Conservation (phyloP, 306 rosid species). For the Betula pendula region DNA sequence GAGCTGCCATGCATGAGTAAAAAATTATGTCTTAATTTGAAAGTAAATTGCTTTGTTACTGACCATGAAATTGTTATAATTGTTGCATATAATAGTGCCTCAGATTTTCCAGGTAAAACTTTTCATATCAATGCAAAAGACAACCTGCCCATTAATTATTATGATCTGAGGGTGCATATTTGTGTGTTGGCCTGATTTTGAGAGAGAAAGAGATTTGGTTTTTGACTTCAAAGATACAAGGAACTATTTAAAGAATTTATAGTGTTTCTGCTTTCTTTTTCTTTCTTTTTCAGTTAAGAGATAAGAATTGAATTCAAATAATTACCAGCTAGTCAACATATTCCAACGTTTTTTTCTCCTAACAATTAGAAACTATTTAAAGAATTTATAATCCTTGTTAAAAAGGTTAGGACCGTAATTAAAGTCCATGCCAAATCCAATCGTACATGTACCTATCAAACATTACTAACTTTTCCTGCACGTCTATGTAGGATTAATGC, state of each 20-base stretch:
- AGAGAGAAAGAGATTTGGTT: background rate
- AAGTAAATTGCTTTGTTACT: background rate
- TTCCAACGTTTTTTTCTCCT: background rate
- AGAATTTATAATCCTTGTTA: background rate
- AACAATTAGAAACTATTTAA: background rate
- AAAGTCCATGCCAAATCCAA: background rate
- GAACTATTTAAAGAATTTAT: background rate
- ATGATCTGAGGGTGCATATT: background rate
- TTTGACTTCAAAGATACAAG: background rate
- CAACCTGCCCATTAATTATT: background rate
- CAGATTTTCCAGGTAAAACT: background rate
- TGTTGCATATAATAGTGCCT: too few species aligned
- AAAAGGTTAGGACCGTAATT: background rate
- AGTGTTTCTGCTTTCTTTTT: background rate
- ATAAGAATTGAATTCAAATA: background rate
- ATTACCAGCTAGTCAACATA: background rate
- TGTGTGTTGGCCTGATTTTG: background rate
- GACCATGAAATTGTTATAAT: background rate
- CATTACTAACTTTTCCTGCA: background rate
- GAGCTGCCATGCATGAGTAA: background rate
- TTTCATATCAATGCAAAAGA: conserved; percentile 1
- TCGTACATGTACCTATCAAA: background rate
- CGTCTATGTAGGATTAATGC: too few species aligned
- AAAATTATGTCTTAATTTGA: background rate
- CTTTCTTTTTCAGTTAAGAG: background rate